Conservation (phyloP, 345 rosid genomes). For the Melaleuca alternifolia region DNA sequence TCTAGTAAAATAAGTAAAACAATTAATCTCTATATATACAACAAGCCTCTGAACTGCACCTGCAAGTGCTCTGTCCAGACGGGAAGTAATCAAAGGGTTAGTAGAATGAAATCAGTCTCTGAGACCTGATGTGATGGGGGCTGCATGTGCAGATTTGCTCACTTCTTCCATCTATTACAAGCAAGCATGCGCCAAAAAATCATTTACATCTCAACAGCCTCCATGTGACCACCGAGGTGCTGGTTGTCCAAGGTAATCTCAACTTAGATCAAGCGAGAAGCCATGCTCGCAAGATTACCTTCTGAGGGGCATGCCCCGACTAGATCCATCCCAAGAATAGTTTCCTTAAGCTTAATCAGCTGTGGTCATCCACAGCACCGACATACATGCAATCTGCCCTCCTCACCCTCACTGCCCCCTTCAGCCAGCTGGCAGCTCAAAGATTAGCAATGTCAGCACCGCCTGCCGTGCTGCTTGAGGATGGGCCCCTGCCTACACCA, state of each 20-base stretch:
- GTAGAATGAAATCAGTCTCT: conserved; percentile 4
- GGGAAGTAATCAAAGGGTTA: conserved; percentile 20
- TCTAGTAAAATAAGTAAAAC: conserved; percentile 9
- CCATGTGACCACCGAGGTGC: background rate
- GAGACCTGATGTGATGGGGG: background rate
- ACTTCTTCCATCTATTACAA: conserved; percentile 5
- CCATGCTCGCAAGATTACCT: conserved; percentile 9
- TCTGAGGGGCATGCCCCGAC: conserved; percentile 14
- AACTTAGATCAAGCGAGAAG: conserved; percentile 3
- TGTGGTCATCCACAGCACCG: conserved; percentile 89
- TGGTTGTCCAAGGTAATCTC: background rate
- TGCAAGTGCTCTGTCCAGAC: conserved; percentile 9
- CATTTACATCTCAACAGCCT: conserved; percentile 12
- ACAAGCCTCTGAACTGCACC: conserved; percentile 34
- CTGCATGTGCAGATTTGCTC: background rate
- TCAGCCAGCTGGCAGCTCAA: conserved; percentile 88
- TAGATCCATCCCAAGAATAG: conserved; percentile 19
- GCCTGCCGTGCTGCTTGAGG: conserved; percentile 40
- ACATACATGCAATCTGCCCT: conserved; percentile 74
- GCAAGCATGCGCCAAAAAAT: conserved; percentile 1
- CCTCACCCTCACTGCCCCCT: conserved; percentile 86
- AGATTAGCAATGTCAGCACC: conserved; percentile 66
- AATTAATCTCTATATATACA: conserved; percentile 50
- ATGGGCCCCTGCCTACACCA: conserved; percentile 62
- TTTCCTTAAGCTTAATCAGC: conserved; percentile 33